Evolutionary conservation across 2,329 filamentous ascomycete species (phyloP), one percentile per base, ranked within the genome.

Genomic region (Chalara sp.): DNA sequence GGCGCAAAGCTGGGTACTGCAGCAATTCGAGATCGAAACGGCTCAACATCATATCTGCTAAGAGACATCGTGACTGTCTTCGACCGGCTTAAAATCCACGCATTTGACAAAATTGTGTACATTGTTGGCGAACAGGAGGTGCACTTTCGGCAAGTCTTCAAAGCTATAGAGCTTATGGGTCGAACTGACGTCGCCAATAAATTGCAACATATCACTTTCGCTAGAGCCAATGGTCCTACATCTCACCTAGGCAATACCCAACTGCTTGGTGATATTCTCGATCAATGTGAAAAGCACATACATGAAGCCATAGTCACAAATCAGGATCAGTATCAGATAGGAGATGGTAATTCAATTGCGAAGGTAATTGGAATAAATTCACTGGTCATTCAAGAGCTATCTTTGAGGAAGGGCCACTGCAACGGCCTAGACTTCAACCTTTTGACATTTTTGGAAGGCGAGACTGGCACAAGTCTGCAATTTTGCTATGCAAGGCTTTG

Each of bases 21-120:
- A 0, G 75, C 87, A 39, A 72, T 88, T 45, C 74, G 84, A 57
- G 21, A 21, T 21, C 79, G 83, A 68, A 80, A 84, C 53, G 84
- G 84, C 33, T 85, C 81, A 2, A 81, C 80, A 10, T 74, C 83
- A 1, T 88, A 88, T 65, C 72, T 87, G 37, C 83, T 84, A 30
- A 77, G 84, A 59, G 84, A 88, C 63, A 79, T 88, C 43, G 84
- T 81, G 12, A 81, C 81, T 5, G 81, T 80, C 32, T 65, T 80
- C 28, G 81, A 86, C 67, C 78, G 84, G 63, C 73, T 76, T 52
- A 74, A 84, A 51, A 75, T 76, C 52, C 80, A 80, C 65, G 66
- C 80, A 58, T 83, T 83, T 59, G 81, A 85, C 65, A 80, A 79
- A 68, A 83, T 84, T 80, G 80, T 84, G 55, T 85, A 84, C 65